Conservation (phyloP, 805 yeast species). For the Nakazawaea wyomingensis region DNA sequence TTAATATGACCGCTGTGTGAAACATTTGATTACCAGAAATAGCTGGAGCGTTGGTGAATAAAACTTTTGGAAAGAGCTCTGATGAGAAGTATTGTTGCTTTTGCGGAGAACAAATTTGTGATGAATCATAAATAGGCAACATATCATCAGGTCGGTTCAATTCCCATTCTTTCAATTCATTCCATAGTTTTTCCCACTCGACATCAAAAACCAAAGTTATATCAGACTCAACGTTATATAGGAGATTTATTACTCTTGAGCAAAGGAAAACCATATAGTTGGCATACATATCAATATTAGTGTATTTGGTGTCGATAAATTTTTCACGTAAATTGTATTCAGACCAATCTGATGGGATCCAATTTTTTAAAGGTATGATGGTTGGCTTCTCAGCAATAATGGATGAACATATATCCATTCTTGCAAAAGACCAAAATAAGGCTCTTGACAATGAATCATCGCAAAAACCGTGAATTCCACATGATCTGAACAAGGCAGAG, state of each 20-base stretch:
- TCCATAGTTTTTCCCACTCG: conserved; percentile 36
- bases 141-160: conserved; percentile 29
- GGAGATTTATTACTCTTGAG: conserved; percentile 30
- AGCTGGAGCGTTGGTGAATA: conserved; percentile 32
- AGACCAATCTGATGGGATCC: conserved; percentile 24
- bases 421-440: conserved; percentile 39
- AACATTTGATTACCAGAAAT: conserved; percentile 33
- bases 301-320: conserved; percentile 12
- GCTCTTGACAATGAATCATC: conserved; percentile 28
- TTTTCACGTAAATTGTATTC: conserved; percentile 8
- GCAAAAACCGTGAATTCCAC: conserved; percentile 33
- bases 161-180: conserved; percentile 34
- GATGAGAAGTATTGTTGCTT: conserved; percentile 17
- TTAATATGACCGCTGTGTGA: conserved; percentile 33
- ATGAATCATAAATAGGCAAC: conserved; percentile 22
- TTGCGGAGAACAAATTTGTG: not conserved
- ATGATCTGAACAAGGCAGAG: conserved; percentile 31
- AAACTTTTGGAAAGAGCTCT: conserved; percentile 31
- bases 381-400: conserved; percentile 33
- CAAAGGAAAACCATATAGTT: conserved; percentile 32
- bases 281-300: conserved; percentile 21
- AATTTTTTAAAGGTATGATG: conserved; percentile 25
- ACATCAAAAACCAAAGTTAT: conserved; percentile 26
- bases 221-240: conserved; percentile 18
- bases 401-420: conserved; percentile 35